Evolutionary conservation across 305 asterid species (phyloP), one percentile per base, ranked within the genome.

Genomic region (Rubia occidens): DNA sequence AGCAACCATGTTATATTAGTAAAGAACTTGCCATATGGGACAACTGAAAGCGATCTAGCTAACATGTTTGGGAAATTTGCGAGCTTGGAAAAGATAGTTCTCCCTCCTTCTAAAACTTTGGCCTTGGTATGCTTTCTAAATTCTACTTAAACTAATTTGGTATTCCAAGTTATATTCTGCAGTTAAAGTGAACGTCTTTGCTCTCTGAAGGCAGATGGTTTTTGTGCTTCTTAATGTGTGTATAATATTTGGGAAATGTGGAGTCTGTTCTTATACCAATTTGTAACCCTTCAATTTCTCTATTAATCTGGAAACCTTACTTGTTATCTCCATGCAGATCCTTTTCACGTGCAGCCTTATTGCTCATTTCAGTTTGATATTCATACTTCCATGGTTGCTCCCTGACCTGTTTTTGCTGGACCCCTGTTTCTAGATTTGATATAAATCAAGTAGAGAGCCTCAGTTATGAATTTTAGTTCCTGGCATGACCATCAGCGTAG

Each of bases 11-110:
- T 87, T 72, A 90, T 93, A 66, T 74, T 93, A 76, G 98, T 83
- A 78, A 93, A 93, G 87, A 88, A 90, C 77, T 86, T 93, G 81
- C 97, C 97, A 44, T 93, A 86, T 69, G 86, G 94, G 68, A 85
- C 97, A 72, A 86, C 92, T 43, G 97, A 87, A 80, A 77, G 87
- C 76, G 98, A 93, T 74, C 80, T 93, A 55, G 88, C 88, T 37
- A 75, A 69, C 54, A 83, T 88, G 97, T 93, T 93, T 74, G 92
- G 95, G 65, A 88, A 87, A 82, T 93, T 77, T 82, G 97, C 96
- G 73, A 82, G 88, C 78, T 73, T 93, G 88, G 96, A 90, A 77
- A 93, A 87, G 76, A 78, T 93, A 72, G 78, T 93, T 75, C 82
- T 93, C 66, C 96, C 98, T 68, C 89, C 89, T 17, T 82, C 97